phyloP scores from a whole-genome alignment of 139 green algal species.

The Chlamydomonas schloesseri region DNA sequence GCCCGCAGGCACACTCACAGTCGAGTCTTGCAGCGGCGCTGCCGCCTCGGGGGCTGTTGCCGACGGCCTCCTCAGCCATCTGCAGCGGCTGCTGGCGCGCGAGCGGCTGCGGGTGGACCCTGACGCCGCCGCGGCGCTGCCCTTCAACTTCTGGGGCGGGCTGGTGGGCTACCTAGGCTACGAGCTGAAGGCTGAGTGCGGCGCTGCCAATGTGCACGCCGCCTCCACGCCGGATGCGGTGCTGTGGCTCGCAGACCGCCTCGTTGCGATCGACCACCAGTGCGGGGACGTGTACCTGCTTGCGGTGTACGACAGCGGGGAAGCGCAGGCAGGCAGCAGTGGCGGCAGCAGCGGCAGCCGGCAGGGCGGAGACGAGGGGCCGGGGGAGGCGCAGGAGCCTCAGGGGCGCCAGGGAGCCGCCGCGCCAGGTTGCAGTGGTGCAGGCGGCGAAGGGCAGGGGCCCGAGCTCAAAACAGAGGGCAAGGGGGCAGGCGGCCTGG shows the following conservation, averaged over 20 bases:
- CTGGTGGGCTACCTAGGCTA: constrained; percentile 97
- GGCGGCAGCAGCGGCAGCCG: not conserved
- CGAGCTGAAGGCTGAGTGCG: constrained; percentile 93
- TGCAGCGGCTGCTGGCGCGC: constrained; percentile 53
- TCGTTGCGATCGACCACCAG: constrained; percentile 90
- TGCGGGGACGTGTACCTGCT: constrained; percentile 82
- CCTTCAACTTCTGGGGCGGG: constrained; percentile 96
- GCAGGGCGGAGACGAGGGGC: not conserved
- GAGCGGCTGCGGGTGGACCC: constrained; percentile 44
- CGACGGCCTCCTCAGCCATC: constrained; percentile 61
- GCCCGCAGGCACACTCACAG: not conserved
- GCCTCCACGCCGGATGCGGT: constrained; percentile 85
- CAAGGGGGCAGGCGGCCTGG: not conserved
- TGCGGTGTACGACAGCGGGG: constrained; percentile 58
- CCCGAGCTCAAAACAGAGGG: too few species aligned
- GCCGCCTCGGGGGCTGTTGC: not conserved
- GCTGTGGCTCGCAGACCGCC: constrained; percentile 89
- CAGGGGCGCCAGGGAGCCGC: too few species aligned
- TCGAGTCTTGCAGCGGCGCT: not conserved
- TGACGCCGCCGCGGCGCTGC: constrained; percentile 67
- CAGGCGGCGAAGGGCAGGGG: not conserved
- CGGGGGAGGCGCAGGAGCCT: not conserved
- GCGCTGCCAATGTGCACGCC: constrained; percentile 53
- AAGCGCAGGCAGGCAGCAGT: not conserved
- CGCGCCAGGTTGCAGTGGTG: too few species aligned